A percentile compares a stretch with the other conserved stretches of the same genome.
Evolutionary conservation across 768 basidiomycete species (phyloP).

Genomic region (Neoboletus brunneissimus): DNA sequence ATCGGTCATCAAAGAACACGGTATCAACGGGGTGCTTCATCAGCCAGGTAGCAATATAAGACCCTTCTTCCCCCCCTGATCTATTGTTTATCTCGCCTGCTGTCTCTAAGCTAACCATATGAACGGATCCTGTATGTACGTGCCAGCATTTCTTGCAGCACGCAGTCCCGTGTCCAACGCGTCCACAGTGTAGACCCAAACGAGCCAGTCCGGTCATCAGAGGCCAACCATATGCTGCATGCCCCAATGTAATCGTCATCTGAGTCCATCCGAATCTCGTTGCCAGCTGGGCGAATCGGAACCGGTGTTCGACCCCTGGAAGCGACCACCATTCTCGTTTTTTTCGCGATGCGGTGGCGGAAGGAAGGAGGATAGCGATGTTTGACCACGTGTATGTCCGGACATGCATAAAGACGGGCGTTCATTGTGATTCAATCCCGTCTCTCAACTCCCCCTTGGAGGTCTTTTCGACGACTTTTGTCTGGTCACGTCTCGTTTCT

Average conservation of each 20-base stretch:
- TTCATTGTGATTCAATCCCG: neutral
- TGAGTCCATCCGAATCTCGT: neutral
- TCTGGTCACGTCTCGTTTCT: neutral
- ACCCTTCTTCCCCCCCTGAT: neutral
- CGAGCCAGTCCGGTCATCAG: neutral
- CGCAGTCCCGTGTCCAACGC: neutral
- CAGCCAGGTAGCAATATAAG: neutral
- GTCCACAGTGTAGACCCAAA: neutral
- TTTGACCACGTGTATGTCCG: slow-evolving; percentile 11
- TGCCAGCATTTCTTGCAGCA: neutral
- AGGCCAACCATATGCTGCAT: neutral
- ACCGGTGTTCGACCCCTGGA: neutral
- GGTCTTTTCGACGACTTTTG: neutral
- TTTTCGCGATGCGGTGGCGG: slow-evolving; percentile 2
- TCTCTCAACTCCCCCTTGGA: neutral
- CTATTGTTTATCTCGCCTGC: neutral
- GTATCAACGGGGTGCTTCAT: neutral
- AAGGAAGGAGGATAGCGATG: slow-evolving; percentile 12
- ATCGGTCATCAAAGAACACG: neutral
- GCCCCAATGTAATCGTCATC: neutral
- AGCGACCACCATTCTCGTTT: neutral
- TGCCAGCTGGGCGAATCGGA: slow-evolving; percentile 19
- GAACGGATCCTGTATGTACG: neutral
- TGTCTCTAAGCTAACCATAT: neutral
- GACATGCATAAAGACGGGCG: slow-evolving; percentile 14